Evolutionary conservation across 2,329 filamentous ascomycete genomes (phyloP).

Genomic region (Aspergillus brunneoviolaceus): DNA sequence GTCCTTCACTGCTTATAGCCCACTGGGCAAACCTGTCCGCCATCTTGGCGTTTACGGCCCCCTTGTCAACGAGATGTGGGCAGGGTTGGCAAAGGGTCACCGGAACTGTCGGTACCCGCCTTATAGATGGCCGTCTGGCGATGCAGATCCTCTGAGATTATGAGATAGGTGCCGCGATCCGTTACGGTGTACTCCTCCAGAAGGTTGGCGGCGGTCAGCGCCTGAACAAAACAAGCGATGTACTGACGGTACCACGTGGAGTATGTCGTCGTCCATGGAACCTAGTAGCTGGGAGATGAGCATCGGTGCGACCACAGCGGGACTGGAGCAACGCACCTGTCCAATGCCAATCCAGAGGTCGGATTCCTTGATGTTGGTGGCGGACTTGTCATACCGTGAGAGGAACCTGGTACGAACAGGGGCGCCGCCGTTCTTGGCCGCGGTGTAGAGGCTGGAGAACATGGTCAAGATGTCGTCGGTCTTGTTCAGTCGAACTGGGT

Average conservation of each 20-base stretch:
- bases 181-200: conserved; percentile 52
- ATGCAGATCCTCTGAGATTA: conserved; percentile 34
- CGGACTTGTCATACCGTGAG: conserved; percentile 50
- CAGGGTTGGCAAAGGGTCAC: conserved; percentile 45
- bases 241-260: conserved; percentile 52
- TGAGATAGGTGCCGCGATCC: conserved; percentile 48
- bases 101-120: conserved; percentile 35
- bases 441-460: conserved; percentile 37
- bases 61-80: conserved; percentile 43
- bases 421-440: conserved; percentile 34
- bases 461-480: conserved; percentile 32
- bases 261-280: conserved; percentile 47
- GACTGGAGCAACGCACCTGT: conserved; percentile 28
- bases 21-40: conserved; percentile 43
- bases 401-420: conserved; percentile 43
- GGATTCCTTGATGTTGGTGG: conserved; percentile 52
- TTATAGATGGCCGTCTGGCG: conserved; percentile 35
- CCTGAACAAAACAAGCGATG: conserved; percentile 48
- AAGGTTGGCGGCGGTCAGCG: conserved; percentile 42
- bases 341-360: conserved; percentile 49
- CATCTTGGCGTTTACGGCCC: conserved; percentile 34
- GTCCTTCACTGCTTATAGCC: conserved; percentile 36
- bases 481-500: conserved; percentile 34
- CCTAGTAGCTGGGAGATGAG: conserved; percentile 19
- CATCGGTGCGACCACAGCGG: too few relatives aligned